Conservation (phyloP, 768 basidiomycete species). For the Candolleomyces efflorescens region DNA sequence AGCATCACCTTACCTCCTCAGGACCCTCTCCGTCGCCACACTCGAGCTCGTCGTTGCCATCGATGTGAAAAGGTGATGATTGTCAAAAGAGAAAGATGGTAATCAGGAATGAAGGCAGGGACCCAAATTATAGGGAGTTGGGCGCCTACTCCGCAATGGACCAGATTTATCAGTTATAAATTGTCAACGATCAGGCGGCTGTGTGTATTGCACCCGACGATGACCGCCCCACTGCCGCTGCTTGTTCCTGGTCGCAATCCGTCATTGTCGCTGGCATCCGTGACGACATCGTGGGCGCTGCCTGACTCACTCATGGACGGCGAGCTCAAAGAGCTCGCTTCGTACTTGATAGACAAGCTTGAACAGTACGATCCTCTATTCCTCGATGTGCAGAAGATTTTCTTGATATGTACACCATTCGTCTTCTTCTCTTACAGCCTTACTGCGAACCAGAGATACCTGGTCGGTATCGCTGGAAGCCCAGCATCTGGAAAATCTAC, state of each 20-base stretch:
- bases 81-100: conserved; percentile 30
- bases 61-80: not conserved
- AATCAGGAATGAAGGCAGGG: conserved; percentile 1
- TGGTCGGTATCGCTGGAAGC: conserved; percentile 72
- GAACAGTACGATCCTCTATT: conserved; percentile 27
- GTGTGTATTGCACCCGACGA: not conserved
- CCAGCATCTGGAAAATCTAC: conserved; percentile 90
- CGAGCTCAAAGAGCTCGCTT: conserved; percentile 17
- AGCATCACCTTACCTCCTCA: conserved; percentile 36
- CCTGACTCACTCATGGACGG: conserved; percentile 15
- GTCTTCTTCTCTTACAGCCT: conserved; percentile 21
- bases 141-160: conserved; percentile 12
- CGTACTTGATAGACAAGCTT: conserved; percentile 18
- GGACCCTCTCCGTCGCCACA: conserved; percentile 24
- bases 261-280: not conserved
- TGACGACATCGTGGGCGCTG: conserved; percentile 16
- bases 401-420: too few relatives aligned
- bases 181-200: not conserved
- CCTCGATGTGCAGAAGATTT: not conserved
- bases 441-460: conserved; percentile 40
- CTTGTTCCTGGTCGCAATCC: not conserved
- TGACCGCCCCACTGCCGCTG: not conserved
- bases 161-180: not conserved
- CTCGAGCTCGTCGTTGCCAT: conserved; percentile 25
- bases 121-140: not conserved